phyloP scores from a whole-genome alignment of 1,284 basidiomycete species.

The Testicularia cyperi region DNA sequence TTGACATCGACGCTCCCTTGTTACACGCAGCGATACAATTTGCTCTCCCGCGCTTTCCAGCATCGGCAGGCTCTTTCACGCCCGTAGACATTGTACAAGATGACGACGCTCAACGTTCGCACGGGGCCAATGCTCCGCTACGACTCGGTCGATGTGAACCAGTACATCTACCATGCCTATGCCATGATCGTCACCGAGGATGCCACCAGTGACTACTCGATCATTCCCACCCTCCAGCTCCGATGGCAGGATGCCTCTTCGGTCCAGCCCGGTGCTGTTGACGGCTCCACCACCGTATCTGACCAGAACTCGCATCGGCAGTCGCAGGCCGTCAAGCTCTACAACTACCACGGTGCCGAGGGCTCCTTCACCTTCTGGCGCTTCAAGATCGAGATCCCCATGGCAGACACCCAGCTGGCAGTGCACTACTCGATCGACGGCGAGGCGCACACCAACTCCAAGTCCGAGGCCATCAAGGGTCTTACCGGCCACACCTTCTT shows the following conservation, averaged over 20 bases:
- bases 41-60: no score
- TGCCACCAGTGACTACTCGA: slow-evolving; percentile 66
- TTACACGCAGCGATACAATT: no score
- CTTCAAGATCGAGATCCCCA: slow-evolving; percentile 81
- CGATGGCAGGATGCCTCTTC: slow-evolving; percentile 65
- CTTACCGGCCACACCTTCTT: slow-evolving; percentile 74
- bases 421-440: slow-evolving; percentile 68
- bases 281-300: slow-evolving; percentile 19
- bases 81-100: slow-evolving; percentile 6
- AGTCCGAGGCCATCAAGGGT: slow-evolving; percentile 38
- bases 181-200: slow-evolving; percentile 65
- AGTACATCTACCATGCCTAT: slow-evolving; percentile 70
- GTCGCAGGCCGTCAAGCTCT: slow-evolving; percentile 72
- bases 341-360: slow-evolving; percentile 71
- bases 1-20: no score
- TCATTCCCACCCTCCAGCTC: slow-evolving; percentile 68
- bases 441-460: slow-evolving; percentile 36
- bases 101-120: slow-evolving; percentile 50
- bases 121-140: slow-evolving; percentile 82
- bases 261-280: slow-evolving; percentile 16
- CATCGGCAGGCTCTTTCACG: no score
- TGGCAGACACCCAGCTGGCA: slow-evolving; percentile 73
- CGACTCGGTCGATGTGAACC: slow-evolving; percentile 77
- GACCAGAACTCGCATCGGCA: slow-evolving; percentile 19
- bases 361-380: slow-evolving; percentile 90